Evolutionary conservation across 305 asterid species (phyloP), one percentile per base, ranked within the genome.

Genomic region (Withania somnifera): DNA sequence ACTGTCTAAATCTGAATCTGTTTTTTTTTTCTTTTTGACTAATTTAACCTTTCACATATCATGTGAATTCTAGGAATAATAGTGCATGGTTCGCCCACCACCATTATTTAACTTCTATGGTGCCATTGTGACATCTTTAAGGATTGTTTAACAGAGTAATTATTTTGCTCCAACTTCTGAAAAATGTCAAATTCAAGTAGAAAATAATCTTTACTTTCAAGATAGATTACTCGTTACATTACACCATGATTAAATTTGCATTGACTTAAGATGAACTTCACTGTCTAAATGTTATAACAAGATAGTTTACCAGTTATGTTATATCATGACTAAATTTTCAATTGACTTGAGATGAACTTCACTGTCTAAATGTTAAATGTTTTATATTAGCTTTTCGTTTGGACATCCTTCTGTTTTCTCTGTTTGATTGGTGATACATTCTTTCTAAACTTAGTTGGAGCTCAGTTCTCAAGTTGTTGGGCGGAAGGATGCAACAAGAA

Each of bases 391-490:
- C 61, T 75, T 28, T 17, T 75, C 61, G 26, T 50, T 50, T 15
- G 45, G 3, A 0, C 40, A 36, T 36, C 40, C 40, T 36, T 36
- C 40, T 28, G 28, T 51, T 51, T 75, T 36, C 40, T 50, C 47
- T 50, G 28, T 9, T 75, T 75, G 45, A 50, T 50, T 61, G 51
- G 28, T 9, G 40, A 75, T 26, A 5, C 26, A 17, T 75, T 75
- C 63, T 9, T 50, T 50, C n/a, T 51, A 28, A 75, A 26, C 61
- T 47, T 81, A 96, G 99, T 79, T 92, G 97, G 98, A 94, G 83
- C 89, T 97, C 83, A 87, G 94, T 85, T 89, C 98, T 82, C 99
- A 97, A 90, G 98, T 94, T 92, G 97, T 93, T 86, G 98, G 99
- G 81, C 87, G 87, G 84, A 97, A 97, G 87, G 98, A 97, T 90